These are phyloP conservation scores for Nelumbo lutea DNA, from an alignment of 164 flowering plant genomes.

Conservation along the genomic window DNA sequence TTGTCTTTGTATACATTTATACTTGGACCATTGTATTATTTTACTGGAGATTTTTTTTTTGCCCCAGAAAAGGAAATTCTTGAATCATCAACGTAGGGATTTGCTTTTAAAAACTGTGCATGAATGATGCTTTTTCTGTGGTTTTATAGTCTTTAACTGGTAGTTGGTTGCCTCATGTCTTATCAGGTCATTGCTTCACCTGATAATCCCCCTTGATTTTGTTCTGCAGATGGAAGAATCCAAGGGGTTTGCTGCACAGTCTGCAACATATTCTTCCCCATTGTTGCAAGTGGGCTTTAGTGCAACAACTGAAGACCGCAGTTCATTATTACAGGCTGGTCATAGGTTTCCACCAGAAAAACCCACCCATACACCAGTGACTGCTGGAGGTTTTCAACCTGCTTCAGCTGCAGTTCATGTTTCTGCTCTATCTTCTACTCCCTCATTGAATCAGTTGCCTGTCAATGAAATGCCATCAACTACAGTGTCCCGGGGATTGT, in stretches of 20 bases:
- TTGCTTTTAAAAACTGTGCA: too few relatives aligned
- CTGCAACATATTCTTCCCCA: constrained; percentile 42
- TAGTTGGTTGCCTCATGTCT: too few relatives aligned
- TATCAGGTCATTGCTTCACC: neutral
- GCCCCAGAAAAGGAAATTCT: too few relatives aligned
- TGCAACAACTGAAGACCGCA: constrained; percentile 35
- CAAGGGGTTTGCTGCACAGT: constrained; percentile 39
- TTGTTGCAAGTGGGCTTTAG: constrained; percentile 30
- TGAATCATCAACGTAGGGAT: too few relatives aligned
- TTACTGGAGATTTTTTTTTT: too few relatives aligned
- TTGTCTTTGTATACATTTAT: too few relatives aligned
- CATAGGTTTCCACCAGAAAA: constrained; percentile 37
- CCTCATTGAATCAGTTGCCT: constrained; percentile 36
- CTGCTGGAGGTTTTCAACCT: constrained; percentile 36
- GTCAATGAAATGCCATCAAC: constrained; percentile 18
- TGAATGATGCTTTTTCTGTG: too few relatives aligned
- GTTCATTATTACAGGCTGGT: constrained; percentile 22
- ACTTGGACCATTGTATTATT: too few relatives aligned
- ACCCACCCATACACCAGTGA: constrained; percentile 21
- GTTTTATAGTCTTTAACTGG: too few relatives aligned
- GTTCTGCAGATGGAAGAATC: constrained; percentile 71
- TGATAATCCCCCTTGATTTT: neutral
- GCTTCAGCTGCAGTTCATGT: constrained; percentile 36
- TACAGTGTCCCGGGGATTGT: too few relatives aligned
- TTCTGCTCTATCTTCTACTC: constrained; percentile 30